These are phyloP conservation scores for Ampelocalamus luodianensis DNA, from an alignment of 176 grass and related monocot genomes.

Conservation along the genomic window DNA sequence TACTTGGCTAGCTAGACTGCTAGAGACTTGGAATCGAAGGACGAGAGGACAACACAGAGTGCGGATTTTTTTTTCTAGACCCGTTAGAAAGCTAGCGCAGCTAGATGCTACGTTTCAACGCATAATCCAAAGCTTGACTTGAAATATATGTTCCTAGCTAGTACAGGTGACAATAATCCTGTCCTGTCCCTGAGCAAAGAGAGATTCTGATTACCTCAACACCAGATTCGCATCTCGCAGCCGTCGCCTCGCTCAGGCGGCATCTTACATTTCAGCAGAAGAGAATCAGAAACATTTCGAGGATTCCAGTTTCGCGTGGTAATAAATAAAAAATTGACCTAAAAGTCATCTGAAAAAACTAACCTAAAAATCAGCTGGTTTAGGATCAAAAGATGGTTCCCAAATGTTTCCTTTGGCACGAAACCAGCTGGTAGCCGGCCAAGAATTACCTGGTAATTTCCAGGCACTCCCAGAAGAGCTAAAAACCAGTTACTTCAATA, in stretches of 20 bases:
- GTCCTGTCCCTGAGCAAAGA: no score
- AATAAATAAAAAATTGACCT: not conserved
- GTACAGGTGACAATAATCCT: not conserved
- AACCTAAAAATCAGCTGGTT: not conserved
- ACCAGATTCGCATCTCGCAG: not conserved
- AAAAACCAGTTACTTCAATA: slow-evolving; percentile 11
- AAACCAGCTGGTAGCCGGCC: not conserved
- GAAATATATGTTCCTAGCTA: not conserved
- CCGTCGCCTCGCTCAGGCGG: not conserved
- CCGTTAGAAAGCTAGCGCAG: not conserved
- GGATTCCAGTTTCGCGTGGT: not conserved
- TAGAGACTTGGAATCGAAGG: not conserved
- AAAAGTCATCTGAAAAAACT: not conserved
- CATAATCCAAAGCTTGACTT: slow-evolving; percentile 44
- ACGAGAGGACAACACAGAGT: slow-evolving; percentile 42
- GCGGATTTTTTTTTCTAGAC: slow-evolving; percentile 9
- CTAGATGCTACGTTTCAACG: slow-evolving; percentile 42
- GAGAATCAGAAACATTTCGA: not conserved
- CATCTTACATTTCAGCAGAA: not conserved
- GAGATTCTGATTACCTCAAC: not conserved
- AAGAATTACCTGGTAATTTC: not conserved
- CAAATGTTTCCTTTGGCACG: not conserved
- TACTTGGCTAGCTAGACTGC: slow-evolving; percentile 7
- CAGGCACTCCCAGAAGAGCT: not conserved
- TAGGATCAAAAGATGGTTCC: not conserved